Evolutionary conservation across 2,329 filamentous ascomycete species (phyloP), one percentile per base, ranked within the genome.

Genomic region (Beauveria varroae): DNA sequence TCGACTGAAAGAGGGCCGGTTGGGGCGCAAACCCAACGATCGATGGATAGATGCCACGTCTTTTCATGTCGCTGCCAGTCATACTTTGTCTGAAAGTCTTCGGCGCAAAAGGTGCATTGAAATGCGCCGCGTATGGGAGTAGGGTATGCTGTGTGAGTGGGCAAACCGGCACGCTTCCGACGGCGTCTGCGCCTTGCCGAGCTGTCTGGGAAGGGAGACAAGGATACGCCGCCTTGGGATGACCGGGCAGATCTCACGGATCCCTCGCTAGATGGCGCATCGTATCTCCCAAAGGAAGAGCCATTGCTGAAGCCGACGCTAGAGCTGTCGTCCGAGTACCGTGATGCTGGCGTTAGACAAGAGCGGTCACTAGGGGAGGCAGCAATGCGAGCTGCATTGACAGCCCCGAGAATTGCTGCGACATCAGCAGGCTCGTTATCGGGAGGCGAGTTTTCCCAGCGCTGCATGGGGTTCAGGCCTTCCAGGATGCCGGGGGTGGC

Each of bases 11-110:
- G 77, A n/a, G 82, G 74, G 1, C 85, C 84, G 44, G 83, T 79
- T 47, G 84, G 84, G 3, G 81, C 80, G 68, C 82, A 90, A 62
- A 86, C 83, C 88, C 81, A 90, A 61, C 79, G 79, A 74, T 84
- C 85, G 0, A 88, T 81, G 6, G 83, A 90, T 65, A 83, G 73
- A 70, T 83, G 87, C 65, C 85, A 76, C 53, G 85, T 86, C 65
- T 87, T 87, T 68, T 91, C 87, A 69, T 90, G 87, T 61, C 87
- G 77, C 67, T 87, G 84, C 85, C 85, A 88, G 71, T 88, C 85
- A 67, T 88, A 84, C 69, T 88, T 88, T 2, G 85, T 87, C 65
- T 84, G 78, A 71, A 87, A 88, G 0, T 83, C 86, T 64, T 87
- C 84, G 5, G 85, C 86, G 70, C 85, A 88, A 76, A 88, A 88